Base-by-base conservation (phyloP, 2,329 filamentous ascomycete species). In the Aspergillus pseudoterreus region DNA sequence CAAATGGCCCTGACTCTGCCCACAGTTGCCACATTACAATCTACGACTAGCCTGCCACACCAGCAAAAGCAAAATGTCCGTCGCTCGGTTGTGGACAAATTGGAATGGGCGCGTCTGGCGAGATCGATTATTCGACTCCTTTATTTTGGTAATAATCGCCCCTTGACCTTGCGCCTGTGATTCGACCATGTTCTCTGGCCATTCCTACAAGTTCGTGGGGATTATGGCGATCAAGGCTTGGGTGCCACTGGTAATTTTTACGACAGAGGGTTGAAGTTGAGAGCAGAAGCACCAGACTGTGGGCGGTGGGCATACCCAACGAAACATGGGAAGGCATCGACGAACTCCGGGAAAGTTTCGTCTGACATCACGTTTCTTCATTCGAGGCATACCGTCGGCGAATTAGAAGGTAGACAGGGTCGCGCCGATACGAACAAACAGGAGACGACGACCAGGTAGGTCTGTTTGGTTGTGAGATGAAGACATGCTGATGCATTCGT, bases 1-100 rank as follows among this genome's bases (percentile, higher is more conserved):
- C 17, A 38, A 38, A n/a, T 48, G 19, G 50, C 49, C 44, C 50
- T 49, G 24, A 43, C 55, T 56, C 15, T 51, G 36, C 36, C 17
- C 39, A 17, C 15, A 12, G 47, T 56, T 53, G 54, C 56, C 55
- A 57, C 55, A 52, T 55, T 50, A 52, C 49, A 51, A 45, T 45
- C 47, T 21, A 49, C 33, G 47, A 32, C 47, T 44, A 51, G 42
- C 24, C 47, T 49, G 42, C 45, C 52, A 35, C 49, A 38, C 46
- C 43, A 45, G 38, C 47, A 43, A 50, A 55, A 55, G 45, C 50
- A 49, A 46, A 55, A 38, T 41, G 42, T 43, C 47, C 47, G 32
- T 45, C 46, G 17, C 35, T 49, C 33, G 45, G 46, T 35, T 45
- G 30, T 41, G 42, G 27, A 15, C 38, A 46, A 53, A 44, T 41